A percentile compares a stretch with the other conserved stretches of the same genome.
phyloP scores from a whole-genome alignment of 768 basidiomycete genomes.

The Leucocoprinus leucothites region DNA sequence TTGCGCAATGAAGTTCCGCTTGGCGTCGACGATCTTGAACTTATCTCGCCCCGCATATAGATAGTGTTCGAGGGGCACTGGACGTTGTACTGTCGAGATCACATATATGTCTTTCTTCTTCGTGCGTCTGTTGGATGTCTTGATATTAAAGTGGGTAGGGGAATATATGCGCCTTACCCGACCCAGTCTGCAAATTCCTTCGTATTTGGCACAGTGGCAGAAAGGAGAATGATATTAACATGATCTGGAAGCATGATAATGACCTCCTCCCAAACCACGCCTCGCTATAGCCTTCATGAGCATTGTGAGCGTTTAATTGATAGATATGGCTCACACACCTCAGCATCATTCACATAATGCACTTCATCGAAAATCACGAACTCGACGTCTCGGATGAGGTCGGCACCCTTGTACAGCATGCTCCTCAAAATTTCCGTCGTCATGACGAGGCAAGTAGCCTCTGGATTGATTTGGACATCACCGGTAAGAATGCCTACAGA shows the following conservation, averaged over 20 bases:
- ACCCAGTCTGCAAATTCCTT: conserved; percentile 99
- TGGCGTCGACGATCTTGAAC: conserved; percentile 89
- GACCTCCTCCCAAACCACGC: conserved; percentile 99
- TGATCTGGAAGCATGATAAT: conserved; percentile 99
- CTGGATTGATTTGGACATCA: conserved; percentile 98
- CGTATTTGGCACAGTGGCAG: conserved; percentile 97
- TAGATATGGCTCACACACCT: conserved; percentile 48
- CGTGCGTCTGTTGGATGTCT: conserved; percentile 63
- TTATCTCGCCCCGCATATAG: conserved; percentile 91
- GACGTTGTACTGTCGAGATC: conserved; percentile 93
- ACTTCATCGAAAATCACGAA: conserved; percentile 99
- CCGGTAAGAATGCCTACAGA: conserved; percentile 97
- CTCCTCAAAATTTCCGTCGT: conserved; percentile 96
- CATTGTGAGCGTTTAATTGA: not conserved
- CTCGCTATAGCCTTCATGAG: conserved; percentile 54
- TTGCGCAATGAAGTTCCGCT: conserved; percentile 63
- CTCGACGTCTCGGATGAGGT: conserved; percentile 97
- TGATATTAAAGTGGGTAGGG: conserved; percentile 7
- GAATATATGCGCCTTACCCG: conserved; percentile 56
- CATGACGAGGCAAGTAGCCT: conserved; percentile 96
- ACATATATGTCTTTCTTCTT: conserved; percentile 99
- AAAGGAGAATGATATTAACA: conserved; percentile 94
- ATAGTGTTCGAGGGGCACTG: conserved; percentile 96
- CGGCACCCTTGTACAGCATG: conserved; percentile 99
- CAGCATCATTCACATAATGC: conserved; percentile 98